Percentiles rank a stretch among this genome's conserved stretches.
These are phyloP conservation scores for Tylopilus sp. DNA, from an alignment of 768 basidiomycete species.

Conservation along the genomic window DNA sequence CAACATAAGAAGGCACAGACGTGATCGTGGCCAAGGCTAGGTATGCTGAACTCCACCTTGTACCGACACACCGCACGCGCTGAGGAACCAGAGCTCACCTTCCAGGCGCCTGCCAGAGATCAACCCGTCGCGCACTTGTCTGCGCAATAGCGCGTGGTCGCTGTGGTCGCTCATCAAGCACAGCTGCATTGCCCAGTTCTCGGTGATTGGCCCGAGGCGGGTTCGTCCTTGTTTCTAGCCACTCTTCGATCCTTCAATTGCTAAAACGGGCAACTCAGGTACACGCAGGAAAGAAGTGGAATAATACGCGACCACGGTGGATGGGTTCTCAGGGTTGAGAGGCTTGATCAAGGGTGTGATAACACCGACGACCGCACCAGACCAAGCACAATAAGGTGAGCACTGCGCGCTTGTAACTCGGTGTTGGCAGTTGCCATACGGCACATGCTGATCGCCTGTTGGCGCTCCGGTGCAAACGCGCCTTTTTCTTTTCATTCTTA, in stretches of 20 bases:
- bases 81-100: background rate
- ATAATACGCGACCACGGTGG: background rate
- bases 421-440: background rate
- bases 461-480: background rate
- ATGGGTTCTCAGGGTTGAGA: slow-evolving; percentile 1
- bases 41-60: slow-evolving; percentile 3
- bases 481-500: background rate
- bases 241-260: background rate
- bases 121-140: background rate
- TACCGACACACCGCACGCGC: background rate
- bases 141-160: background rate
- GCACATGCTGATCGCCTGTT: background rate
- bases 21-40: background rate
- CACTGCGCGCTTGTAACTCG: background rate
- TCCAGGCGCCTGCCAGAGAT: background rate
- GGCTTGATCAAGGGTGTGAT: slow-evolving; percentile 5
- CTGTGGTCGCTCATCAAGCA: background rate
- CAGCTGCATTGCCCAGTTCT: background rate
- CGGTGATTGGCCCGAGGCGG: background rate
- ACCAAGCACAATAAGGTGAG: background rate
- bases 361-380: background rate
- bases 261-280: background rate
- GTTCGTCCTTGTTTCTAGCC: background rate
- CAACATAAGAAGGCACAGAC: background rate
- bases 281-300: background rate